These are phyloP conservation scores for Lepidium africanum DNA, from an alignment of 345 rosid genomes.

Conservation along the genomic window DNA sequence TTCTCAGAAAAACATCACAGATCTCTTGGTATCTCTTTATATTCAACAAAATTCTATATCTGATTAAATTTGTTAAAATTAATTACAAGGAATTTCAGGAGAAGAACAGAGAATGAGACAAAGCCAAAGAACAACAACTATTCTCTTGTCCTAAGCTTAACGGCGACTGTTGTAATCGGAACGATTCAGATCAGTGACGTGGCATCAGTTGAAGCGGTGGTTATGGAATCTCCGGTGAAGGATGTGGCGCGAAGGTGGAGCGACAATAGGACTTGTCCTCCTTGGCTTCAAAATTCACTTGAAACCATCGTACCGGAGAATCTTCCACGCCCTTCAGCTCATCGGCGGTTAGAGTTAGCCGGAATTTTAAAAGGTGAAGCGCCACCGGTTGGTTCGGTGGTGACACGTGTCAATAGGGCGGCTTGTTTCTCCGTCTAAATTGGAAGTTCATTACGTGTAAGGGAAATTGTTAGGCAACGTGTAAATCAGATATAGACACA, in stretches of 20 bases:
- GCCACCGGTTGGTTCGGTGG: constrained; percentile 18
- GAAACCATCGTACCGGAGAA: constrained; percentile 59
- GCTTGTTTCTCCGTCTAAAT: constrained; percentile 39
- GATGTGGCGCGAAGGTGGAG: constrained; percentile 38
- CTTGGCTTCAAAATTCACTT: constrained; percentile 42
- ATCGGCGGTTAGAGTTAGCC: constrained; percentile 37
- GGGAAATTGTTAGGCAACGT: not conserved
- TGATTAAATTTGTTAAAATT: too few species aligned
- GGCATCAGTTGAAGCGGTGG: constrained; percentile 10
- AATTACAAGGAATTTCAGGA: too few species aligned
- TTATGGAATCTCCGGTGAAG: not conserved
- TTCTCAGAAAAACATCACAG: not conserved
- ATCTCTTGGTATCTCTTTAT: constrained; percentile 17
- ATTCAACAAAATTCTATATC: too few species aligned
- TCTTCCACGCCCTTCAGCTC: constrained; percentile 43
- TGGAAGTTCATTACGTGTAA: constrained; percentile 21
- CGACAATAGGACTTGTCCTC: constrained; percentile 44
- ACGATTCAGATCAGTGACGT: constrained; percentile 6
- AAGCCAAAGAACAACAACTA: constrained; percentile 4
- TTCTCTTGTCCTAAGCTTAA: constrained; percentile 18
- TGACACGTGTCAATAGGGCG: not conserved
- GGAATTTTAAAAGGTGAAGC: constrained; percentile 10
- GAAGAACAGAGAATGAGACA: constrained; percentile 11
- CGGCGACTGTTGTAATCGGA: not conserved
- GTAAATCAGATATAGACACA: not conserved